Conservation (phyloP, 2,329 filamentous ascomycete species). For the Aspergillus fructus region DNA sequence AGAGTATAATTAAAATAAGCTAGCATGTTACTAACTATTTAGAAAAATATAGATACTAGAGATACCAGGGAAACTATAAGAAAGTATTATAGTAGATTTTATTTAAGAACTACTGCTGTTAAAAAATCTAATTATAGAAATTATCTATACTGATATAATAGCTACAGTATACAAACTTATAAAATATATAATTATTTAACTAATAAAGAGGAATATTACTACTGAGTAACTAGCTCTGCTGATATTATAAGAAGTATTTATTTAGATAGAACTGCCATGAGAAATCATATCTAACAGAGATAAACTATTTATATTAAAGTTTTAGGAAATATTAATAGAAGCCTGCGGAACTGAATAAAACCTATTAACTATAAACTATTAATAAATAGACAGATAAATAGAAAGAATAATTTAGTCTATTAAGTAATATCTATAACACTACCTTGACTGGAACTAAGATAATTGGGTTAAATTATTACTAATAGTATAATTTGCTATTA, state of each 20-base stretch:
- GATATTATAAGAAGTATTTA: neutral
- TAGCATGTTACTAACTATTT: neutral
- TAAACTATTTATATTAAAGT: neutral
- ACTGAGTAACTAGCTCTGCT: neutral
- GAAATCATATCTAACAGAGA: neutral
- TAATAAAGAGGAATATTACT: neutral
- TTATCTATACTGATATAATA: neutral
- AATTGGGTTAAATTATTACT: neutral
- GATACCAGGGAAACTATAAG: neutral
- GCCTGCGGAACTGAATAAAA: neutral
- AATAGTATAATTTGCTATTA: no score
- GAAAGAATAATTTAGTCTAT: neutral
- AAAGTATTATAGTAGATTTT: constrained; percentile 1
- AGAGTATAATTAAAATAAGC: neutral
- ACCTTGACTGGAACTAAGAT: neutral
- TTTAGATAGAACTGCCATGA: neutral
- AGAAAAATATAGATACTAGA: neutral
- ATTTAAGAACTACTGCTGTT: neutral
- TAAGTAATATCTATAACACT: neutral
- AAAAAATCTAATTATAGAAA: neutral
- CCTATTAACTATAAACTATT: neutral
- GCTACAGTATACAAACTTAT: neutral
- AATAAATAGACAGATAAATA: neutral
- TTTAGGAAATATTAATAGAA: neutral
- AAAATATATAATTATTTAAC: neutral